Conservation (phyloP, 768 basidiomycete genomes). For the Leucogyrophana mollusca region DNA sequence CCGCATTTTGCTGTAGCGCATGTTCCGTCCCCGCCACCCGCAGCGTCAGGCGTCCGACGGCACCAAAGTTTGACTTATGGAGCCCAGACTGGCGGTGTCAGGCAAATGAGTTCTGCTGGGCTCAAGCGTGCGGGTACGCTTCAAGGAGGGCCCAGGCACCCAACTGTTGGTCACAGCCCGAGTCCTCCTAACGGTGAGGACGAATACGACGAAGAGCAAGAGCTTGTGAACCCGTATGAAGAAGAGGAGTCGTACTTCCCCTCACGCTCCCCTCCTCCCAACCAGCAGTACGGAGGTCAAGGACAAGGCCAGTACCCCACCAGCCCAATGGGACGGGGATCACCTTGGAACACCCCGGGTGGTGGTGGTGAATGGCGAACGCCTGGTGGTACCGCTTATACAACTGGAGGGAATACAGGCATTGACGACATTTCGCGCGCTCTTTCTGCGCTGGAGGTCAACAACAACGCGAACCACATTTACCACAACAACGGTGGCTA, state of each 20-base stretch:
- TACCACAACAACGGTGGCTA: slow-evolving; percentile 27
- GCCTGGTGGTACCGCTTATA: slow-evolving; percentile 32
- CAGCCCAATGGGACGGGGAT: slow-evolving; percentile 59
- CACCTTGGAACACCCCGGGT: slow-evolving; percentile 61
- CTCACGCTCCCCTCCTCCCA: slow-evolving; percentile 36
- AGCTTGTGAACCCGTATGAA: slow-evolving; percentile 38
- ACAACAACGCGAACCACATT: slow-evolving; percentile 28
- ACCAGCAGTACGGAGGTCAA: slow-evolving; percentile 39
- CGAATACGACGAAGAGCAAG: slow-evolving; percentile 48
- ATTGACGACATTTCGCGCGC: slow-evolving; percentile 81
- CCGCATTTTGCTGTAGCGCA: slow-evolving; percentile 54
- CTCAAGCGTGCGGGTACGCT: slow-evolving; percentile 79
- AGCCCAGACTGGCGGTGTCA: slow-evolving; percentile 45
- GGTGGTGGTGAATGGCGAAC: slow-evolving; percentile 56
- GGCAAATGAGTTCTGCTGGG: slow-evolving; percentile 47
- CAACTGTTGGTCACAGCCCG: slow-evolving; percentile 33
- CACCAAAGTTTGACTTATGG: slow-evolving; percentile 81
- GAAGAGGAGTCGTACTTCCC: slow-evolving; percentile 64
- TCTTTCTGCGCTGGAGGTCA: slow-evolving; percentile 65
- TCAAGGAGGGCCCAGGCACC: slow-evolving; percentile 42
- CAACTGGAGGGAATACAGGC: slow-evolving; percentile 28
- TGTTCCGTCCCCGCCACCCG: slow-evolving; percentile 69
- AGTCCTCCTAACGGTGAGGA: slow-evolving; percentile 57
- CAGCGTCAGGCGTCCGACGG: slow-evolving; percentile 69
- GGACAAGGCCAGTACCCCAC: slow-evolving; percentile 42